Evolutionary conservation across 139 green algal genomes (phyloP).

Genomic region (Coelastrella sp.): DNA sequence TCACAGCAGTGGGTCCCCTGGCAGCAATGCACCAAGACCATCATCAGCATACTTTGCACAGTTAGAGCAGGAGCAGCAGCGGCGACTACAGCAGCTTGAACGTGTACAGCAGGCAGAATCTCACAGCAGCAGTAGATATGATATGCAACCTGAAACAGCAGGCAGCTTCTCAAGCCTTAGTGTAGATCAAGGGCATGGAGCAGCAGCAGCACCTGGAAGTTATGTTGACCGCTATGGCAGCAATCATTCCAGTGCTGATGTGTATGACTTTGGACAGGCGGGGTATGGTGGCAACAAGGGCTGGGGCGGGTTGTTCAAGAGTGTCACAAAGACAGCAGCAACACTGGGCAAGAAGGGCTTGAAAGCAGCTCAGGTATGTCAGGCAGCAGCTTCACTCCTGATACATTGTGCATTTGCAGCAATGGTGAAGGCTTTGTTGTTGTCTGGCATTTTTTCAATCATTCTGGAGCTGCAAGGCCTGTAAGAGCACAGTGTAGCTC

Average conservation of each 20-base stretch:
- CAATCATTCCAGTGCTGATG: neutral
- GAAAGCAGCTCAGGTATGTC: conserved; percentile 43
- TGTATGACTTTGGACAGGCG: conserved; percentile 1
- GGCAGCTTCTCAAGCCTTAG: conserved; percentile 24
- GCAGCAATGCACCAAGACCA: neutral
- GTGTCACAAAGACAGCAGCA: conserved; percentile 25
- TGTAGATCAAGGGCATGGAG: neutral
- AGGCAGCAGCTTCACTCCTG: too few species aligned
- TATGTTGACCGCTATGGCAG: conserved; percentile 17
- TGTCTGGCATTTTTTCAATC: too few species aligned
- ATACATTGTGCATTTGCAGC: too few species aligned
- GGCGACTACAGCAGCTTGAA: neutral
- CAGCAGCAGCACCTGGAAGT: neutral
- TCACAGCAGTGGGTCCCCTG: neutral
- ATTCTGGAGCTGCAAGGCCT: too few species aligned
- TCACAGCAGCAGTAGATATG: neutral
- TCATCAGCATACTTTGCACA: conserved; percentile 19
- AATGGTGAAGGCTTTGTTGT: too few species aligned
- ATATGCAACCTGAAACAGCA: neutral
- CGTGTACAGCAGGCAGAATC: neutral
- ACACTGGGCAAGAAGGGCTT: conserved; percentile 57
- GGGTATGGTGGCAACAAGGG: conserved; percentile 28
- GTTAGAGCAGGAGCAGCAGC: conserved; percentile 30
- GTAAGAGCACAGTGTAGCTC: too few species aligned
- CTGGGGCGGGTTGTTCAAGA: conserved; percentile 41